Evolutionary conservation across 2,329 filamentous ascomycete species (phyloP).

Genomic region (Xylaria arbuscula): DNA sequence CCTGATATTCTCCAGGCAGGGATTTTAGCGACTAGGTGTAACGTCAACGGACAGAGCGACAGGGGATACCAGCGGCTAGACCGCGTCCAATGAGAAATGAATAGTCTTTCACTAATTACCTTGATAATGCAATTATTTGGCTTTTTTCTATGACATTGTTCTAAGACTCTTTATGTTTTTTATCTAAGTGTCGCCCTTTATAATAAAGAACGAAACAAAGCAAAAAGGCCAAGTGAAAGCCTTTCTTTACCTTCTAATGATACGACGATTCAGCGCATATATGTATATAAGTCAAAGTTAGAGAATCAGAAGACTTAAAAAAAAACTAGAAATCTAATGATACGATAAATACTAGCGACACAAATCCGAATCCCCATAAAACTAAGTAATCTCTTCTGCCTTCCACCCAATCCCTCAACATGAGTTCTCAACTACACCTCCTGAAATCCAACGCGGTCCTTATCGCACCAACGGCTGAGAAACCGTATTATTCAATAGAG

Average conservation of each 20-base stretch:
- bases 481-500: conserved; percentile 12
- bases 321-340: no score
- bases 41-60: not conserved
- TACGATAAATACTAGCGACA: not conserved
- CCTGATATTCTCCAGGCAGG: not conserved
- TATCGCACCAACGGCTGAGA: not conserved
- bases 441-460: conserved; percentile 16
- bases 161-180: not conserved
- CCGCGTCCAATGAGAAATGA: not conserved
- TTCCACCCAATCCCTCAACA: not conserved
- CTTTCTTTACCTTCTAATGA: not conserved
- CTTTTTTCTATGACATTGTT: not conserved
- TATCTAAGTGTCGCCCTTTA: not conserved
- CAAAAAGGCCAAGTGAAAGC: not conserved
- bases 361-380: not conserved
- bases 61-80: not conserved
- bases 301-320: not conserved
- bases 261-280: not conserved
- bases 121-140: conserved; percentile 1
- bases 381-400: not conserved
- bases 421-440: conserved; percentile 17
- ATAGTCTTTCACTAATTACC: conserved; percentile 25
- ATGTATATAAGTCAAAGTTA: not conserved
- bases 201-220: not conserved
- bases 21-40: not conserved